Percentiles rank a stretch among this genome's conserved stretches.
Conservation (phyloP, 257 asterid genomes). For the Prunella vulgaris region DNA sequence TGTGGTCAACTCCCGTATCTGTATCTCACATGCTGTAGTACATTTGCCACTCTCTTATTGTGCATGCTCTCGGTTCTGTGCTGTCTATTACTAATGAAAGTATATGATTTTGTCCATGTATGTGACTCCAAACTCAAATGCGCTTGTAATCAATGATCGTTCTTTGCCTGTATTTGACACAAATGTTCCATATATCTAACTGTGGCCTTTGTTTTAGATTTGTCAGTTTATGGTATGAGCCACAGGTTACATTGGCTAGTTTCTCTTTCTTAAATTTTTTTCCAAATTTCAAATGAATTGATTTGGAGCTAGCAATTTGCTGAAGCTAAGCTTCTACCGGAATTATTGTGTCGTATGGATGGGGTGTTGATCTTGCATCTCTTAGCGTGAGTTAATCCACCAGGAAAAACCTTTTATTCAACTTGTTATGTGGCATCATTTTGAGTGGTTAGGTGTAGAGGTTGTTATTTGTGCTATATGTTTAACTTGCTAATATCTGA, state of each 20-base stretch:
- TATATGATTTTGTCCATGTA: neutral
- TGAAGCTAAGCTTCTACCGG: neutral
- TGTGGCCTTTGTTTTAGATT: neutral
- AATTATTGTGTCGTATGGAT: neutral
- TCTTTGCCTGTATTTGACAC: neutral
- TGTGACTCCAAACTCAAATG: neutral
- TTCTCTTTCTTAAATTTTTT: neutral
- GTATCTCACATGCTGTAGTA: neutral
- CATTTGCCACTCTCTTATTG: neutral
- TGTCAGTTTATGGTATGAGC: neutral
- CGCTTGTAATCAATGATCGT: neutral
- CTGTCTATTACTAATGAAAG: neutral
- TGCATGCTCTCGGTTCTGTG: neutral
- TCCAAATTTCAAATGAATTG: neutral
- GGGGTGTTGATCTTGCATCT: neutral
- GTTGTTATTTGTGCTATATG: neutral
- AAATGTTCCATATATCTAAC: neutral
- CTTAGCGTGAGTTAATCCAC: neutral
- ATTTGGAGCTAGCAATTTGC: neutral
- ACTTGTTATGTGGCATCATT: neutral
- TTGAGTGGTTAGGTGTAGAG: neutral
- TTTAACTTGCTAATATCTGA: conserved; percentile 16
- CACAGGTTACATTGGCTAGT: neutral
- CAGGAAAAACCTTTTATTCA: neutral
- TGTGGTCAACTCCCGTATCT: neutral